Base-by-base conservation (phyloP, 73 alveolate species). In the Uronychia binucleata region DNA sequence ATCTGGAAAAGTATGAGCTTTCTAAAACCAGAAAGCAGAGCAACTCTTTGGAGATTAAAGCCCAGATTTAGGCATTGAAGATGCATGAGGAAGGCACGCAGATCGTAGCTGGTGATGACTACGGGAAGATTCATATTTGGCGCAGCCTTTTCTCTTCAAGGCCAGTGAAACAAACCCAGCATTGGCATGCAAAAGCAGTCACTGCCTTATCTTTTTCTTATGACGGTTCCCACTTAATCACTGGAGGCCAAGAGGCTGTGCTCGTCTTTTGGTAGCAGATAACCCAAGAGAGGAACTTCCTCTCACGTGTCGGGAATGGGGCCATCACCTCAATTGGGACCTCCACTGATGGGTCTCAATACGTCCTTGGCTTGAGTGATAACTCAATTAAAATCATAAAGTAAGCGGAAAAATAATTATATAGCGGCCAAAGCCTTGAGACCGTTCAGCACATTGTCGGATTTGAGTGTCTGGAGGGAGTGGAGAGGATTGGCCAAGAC, bases 161-260 rank as follows among this genome's bases (percentile, higher is more conserved):
- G 26, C 75, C 83, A 8, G 29, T 84, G 5, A 58, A 82, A 30
- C 58, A 85, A n/a, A 60, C 90, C 0, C 77, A 79, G 26, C 94
- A 88, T 32, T 88, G 94, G 94, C 94, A 88, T 76, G 46, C 94
- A 14, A 34, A 88, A 29, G 14, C n/a, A 30, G 90, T 88, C 67
- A 60, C 74, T 31, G 78, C 77, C 28, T 76, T 88, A 11, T 74
- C 33, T 28, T 88, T 88, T 30, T 19, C 85, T 0, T 78, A 86
- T 27, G 57, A 60, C 26, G 57, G 82, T 57, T 87, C 94, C 11
- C 82, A 31, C 67, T 57, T 88, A 27, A 33, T 88, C 0, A 75
- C 90, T 28, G 94, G 77, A 35, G 94, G 94, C 5, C 28, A 74
- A 30, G 94, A 88, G 58, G 86, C 90, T 29, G 94, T 88, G 8